phyloP scores from a whole-genome alignment of 768 basidiomycete species.

The Suillus sp. region DNA sequence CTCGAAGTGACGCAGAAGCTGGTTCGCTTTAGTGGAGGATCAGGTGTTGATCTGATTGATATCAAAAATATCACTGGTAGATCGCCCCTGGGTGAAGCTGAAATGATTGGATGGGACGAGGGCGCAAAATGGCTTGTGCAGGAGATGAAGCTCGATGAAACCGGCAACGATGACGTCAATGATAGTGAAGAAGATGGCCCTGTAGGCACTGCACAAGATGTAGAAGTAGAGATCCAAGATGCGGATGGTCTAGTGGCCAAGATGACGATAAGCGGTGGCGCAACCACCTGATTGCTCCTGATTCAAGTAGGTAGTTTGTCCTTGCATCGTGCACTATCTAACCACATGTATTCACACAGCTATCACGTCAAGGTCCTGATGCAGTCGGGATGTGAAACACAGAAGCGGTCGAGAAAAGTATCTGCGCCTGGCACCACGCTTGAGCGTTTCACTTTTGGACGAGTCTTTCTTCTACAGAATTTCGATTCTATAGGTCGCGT shows the following conservation, averaged over 20 bases:
- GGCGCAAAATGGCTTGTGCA: slow-evolving; percentile 82
- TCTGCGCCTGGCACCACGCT: too few species aligned
- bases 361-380: not conserved
- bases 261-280: slow-evolving; percentile 47
- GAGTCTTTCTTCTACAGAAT: not conserved
- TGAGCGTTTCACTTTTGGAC: not conserved
- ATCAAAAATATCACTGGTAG: slow-evolving; percentile 72
- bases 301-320: too few species aligned
- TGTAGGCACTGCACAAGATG: slow-evolving; percentile 39
- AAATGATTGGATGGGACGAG: slow-evolving; percentile 79
- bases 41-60: slow-evolving; percentile 71
- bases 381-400: not conserved
- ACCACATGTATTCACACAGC: not conserved
- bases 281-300: not conserved
- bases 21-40: slow-evolving; percentile 56
- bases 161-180: slow-evolving; percentile 38
- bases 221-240: slow-evolving; percentile 73
- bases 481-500: not conserved
- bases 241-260: slow-evolving; percentile 68
- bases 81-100: slow-evolving; percentile 82
- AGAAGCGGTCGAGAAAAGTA: not conserved
- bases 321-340: not conserved
- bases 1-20: slow-evolving; percentile 61
- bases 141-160: slow-evolving; percentile 73
- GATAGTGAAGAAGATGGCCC: slow-evolving; percentile 34